Evolutionary conservation across 2,329 filamentous ascomycete genomes (phyloP).

Genomic region (Aspergillus carbonarius): DNA sequence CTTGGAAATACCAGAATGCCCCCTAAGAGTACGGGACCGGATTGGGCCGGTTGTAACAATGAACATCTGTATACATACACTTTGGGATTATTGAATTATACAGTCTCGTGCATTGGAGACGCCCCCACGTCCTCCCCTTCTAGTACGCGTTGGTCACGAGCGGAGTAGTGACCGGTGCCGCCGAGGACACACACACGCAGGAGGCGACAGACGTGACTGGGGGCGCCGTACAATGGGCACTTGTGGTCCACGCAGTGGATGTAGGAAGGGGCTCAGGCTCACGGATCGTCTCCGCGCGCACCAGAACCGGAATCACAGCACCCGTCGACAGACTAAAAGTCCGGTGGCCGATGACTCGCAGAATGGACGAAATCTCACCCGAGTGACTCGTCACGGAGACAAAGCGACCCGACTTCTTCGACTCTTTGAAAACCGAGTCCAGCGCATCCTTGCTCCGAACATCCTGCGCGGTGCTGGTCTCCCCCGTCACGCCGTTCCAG

Average conservation of each 20-base stretch:
- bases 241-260: conserved; percentile 28
- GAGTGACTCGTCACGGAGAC: conserved; percentile 59
- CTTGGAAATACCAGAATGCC: not conserved
- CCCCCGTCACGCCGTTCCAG: conserved; percentile 52
- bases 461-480: conserved; percentile 51
- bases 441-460: conserved; percentile 45
- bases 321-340: conserved; percentile 49
- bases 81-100: no score
- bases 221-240: conserved; percentile 34
- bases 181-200: conserved; percentile 33
- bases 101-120: no score
- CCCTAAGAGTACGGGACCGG: not conserved
- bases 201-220: conserved; percentile 29
- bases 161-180: conserved; percentile 30
- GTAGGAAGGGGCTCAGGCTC: conserved; percentile 15
- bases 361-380: conserved; percentile 55
- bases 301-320: conserved; percentile 51
- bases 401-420: conserved; percentile 38
- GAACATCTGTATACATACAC: not conserved
- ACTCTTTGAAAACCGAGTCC: conserved; percentile 50
- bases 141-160: conserved; percentile 18
- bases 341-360: conserved; percentile 47
- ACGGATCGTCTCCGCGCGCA: conserved; percentile 41
- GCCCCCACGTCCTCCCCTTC: not conserved
- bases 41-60: not conserved